Evolutionary conservation across 2,329 filamentous ascomycete genomes (phyloP).

Genomic region (Talaromyces albobiverticillius): DNA sequence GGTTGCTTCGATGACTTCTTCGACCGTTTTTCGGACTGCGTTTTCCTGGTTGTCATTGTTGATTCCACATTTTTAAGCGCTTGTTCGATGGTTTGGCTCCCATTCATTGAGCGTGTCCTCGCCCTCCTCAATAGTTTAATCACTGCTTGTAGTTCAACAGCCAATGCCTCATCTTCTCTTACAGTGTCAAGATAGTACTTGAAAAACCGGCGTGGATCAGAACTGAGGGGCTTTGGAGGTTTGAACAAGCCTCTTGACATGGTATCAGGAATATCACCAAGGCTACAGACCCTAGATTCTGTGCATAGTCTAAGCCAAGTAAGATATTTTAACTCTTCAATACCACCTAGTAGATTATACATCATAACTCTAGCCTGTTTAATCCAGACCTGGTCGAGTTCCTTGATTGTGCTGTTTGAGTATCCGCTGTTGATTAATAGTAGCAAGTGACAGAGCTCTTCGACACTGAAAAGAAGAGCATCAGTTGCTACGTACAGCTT

Average conservation of each 20-base stretch:
- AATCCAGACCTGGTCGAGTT: not conserved
- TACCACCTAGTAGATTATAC: not conserved
- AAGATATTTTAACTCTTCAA: conserved; percentile 13
- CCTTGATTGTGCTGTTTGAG: not conserved
- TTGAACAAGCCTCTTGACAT: conserved; percentile 19
- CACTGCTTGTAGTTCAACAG: no score
- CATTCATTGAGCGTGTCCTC: no score
- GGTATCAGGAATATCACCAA: conserved; percentile 17
- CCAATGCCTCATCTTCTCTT: not conserved
- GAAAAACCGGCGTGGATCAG: conserved; percentile 19
- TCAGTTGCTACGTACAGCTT: conserved; percentile 1
- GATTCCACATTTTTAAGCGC: not conserved
- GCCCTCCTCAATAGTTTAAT: no score
- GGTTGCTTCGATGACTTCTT: not conserved
- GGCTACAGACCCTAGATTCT: conserved; percentile 20
- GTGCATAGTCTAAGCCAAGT: conserved; percentile 25
- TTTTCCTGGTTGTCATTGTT: no score
- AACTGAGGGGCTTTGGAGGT: conserved; percentile 21
- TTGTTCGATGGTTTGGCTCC: no score
- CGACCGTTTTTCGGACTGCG: not conserved
- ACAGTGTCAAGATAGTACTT: conserved; percentile 18
- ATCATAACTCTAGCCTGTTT: not conserved
- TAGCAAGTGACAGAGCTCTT: conserved; percentile 11
- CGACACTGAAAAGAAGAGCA: not conserved
- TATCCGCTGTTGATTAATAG: no score